phyloP scores from a whole-genome alignment of 2,329 filamentous ascomycete genomes.

The Leptoxyphium fumago region DNA sequence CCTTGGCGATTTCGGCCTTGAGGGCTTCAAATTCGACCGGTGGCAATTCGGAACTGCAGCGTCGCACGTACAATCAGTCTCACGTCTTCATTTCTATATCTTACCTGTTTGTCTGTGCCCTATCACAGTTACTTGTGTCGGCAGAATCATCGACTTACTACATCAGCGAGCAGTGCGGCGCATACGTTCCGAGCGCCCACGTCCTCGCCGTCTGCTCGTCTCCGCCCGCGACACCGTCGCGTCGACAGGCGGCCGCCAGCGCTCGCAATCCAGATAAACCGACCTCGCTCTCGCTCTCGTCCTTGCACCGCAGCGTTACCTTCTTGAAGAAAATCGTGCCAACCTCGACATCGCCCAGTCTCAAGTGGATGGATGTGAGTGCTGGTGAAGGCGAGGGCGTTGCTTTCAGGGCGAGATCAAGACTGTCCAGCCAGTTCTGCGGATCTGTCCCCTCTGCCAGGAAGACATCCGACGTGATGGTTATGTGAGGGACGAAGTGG shows the following conservation, averaged over 20 bases:
- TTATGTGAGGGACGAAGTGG: conserved; percentile 27
- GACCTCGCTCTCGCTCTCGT: background rate
- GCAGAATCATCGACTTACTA: background rate
- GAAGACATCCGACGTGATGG: conserved; percentile 23
- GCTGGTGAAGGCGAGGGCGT: background rate
- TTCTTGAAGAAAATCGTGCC: conserved; percentile 26
- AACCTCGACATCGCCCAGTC: conserved; percentile 14
- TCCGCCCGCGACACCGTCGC: conserved; percentile 12
- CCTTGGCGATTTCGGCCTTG: background rate
- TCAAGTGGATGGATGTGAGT: conserved; percentile 12
- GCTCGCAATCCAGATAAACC: conserved; percentile 7
- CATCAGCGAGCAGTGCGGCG: conserved; percentile 26
- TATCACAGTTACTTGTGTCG: background rate
- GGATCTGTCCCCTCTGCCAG: conserved; percentile 15
- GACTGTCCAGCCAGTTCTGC: conserved; percentile 23
- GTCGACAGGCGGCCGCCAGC: conserved; percentile 18
- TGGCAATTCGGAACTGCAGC: background rate
- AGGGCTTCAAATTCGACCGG: background rate
- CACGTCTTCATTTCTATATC: background rate
- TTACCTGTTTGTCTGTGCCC: background rate
- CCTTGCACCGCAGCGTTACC: conserved; percentile 21
- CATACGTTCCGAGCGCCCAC: conserved; percentile 21
- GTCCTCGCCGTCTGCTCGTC: background rate
- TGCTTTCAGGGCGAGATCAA: conserved; percentile 4
- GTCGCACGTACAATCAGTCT: background rate